These are phyloP conservation scores for Bruguiera gymnorhiza DNA, from an alignment of 345 rosid genomes.

Conservation along the genomic window DNA sequence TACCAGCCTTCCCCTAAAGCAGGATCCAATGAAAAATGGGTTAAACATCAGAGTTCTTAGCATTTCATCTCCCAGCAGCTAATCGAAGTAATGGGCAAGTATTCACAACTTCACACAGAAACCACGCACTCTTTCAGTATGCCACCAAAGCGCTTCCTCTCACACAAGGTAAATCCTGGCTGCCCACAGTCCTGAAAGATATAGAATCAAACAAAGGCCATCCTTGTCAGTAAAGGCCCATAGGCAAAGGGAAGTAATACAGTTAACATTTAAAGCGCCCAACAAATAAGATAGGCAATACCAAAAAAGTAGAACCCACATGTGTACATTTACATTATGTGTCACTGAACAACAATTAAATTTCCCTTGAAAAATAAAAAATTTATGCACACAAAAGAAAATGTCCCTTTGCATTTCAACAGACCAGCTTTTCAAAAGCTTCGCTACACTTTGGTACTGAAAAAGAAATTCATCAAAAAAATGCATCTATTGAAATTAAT, in stretches of 20 bases:
- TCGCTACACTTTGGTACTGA: background rate
- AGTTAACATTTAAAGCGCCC: background rate
- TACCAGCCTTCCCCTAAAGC: constrained; percentile 72
- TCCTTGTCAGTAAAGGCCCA: background rate
- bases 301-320: background rate
- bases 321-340: too few species aligned
- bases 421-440: background rate
- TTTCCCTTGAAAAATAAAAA: constrained; percentile 2
- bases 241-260: background rate
- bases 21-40: constrained; percentile 12
- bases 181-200: constrained; percentile 78
- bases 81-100: background rate
- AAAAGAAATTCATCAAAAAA: constrained; percentile 12
- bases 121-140: constrained; percentile 65
- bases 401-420: constrained; percentile 4
- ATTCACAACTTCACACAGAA: background rate
- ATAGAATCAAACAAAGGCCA: constrained; percentile 11
- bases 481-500: background rate
- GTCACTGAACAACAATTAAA: background rate
- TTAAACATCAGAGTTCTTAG: background rate
- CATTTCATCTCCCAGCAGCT: constrained; percentile 3
- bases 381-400: background rate
- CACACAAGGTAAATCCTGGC: constrained; percentile 91
- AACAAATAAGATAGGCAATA: background rate
- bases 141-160: constrained; percentile 83